Conservation (phyloP, 1,284 basidiomycete genomes). For the Ustilago bromivora region DNA sequence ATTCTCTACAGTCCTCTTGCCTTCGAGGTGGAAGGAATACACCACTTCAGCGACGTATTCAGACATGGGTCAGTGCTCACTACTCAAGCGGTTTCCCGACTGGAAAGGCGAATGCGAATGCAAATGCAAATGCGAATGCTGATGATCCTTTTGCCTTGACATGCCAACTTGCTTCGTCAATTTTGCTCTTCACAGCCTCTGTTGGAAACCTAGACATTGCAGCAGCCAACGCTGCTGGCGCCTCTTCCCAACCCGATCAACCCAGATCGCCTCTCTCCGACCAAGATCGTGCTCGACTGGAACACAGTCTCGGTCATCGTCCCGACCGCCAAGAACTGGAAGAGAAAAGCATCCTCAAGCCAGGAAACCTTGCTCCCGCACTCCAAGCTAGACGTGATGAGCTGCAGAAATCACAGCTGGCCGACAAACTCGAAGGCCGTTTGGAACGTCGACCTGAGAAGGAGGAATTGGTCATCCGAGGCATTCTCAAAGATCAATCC, state of each 20-base stretch:
- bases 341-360: conserved; percentile 46
- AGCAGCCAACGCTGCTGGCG: conserved; percentile 24
- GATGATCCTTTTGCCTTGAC: not conserved
- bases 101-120: no score
- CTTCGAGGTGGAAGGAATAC: no score
- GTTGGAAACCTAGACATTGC: conserved; percentile 27
- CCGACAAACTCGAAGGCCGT: conserved; percentile 53
- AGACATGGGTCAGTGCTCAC: no score
- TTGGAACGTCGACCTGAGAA: conserved; percentile 57
- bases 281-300: conserved; percentile 70
- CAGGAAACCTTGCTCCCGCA: conserved; percentile 51
- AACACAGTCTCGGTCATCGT: conserved; percentile 75
- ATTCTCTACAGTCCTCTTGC: no score
- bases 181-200: not conserved
- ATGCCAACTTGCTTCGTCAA: not conserved
- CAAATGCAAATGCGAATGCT: no score
- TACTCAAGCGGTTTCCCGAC: no score
- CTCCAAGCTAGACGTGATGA: conserved; percentile 58
- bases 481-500: conserved; percentile 74
- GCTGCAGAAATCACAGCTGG: conserved; percentile 51
- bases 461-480: conserved; percentile 51
- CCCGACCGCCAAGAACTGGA: conserved; percentile 76
- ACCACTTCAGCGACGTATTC: no score
- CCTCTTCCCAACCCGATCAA: not conserved
- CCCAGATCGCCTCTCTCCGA: conserved; percentile 31